phyloP scores from a whole-genome alignment of 306 rosid genomes.

The Pyrus pyrifolia region DNA sequence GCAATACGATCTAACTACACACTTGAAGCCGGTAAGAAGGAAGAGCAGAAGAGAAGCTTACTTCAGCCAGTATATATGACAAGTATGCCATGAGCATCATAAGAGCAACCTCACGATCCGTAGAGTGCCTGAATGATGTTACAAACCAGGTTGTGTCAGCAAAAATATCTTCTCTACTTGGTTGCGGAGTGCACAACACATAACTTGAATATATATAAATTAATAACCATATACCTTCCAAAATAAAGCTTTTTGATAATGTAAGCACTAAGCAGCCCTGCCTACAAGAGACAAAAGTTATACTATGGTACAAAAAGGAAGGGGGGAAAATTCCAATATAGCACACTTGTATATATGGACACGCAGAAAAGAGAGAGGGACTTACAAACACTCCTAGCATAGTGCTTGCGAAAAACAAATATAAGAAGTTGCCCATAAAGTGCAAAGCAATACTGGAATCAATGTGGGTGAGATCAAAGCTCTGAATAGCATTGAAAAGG shows the following conservation, averaged over 20 bases:
- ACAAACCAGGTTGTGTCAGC: constrained; percentile 17
- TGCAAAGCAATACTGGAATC: constrained; percentile 52
- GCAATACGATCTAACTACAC: neutral
- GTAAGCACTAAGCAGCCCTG: constrained; percentile 89
- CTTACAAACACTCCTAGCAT: constrained; percentile 77
- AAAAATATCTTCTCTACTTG: neutral
- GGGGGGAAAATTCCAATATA: neutral
- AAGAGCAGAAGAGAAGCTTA: constrained; percentile 32
- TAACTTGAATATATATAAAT: constrained; percentile 1
- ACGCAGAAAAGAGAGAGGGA: constrained; percentile 3
- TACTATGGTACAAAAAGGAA: neutral
- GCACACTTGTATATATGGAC: neutral
- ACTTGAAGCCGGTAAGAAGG: neutral
- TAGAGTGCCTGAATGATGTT: constrained; percentile 72
- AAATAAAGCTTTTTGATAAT: constrained; percentile 77
- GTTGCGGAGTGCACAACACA: neutral
- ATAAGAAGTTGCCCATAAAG: constrained; percentile 69
- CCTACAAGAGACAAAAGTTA: constrained; percentile 46
- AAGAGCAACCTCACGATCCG: constrained; percentile 96
- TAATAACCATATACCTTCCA: constrained; percentile 55
- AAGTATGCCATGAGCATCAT: constrained; percentile 99
- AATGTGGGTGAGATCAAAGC: constrained; percentile 65
- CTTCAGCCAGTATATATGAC: constrained; percentile 95
- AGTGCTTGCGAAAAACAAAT: constrained; percentile 72
- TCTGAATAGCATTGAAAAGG: constrained; percentile 92